phyloP scores from a whole-genome alignment of 805 yeast species.

The Myxozyma melibiosi region DNA sequence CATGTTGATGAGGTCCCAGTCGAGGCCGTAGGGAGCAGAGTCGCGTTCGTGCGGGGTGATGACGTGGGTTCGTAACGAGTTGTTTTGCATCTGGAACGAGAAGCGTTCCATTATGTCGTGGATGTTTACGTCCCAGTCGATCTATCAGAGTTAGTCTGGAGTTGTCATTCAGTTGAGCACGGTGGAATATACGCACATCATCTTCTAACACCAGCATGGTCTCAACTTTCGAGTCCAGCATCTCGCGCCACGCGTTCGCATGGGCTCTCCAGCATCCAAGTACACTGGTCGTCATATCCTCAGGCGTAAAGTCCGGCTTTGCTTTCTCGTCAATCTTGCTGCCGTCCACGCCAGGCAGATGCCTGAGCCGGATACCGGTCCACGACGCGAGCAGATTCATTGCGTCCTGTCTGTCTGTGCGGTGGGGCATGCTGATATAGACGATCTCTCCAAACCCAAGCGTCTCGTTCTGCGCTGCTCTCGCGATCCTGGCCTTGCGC shows the following conservation, averaged over 20 bases:
- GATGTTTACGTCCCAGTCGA: constrained; percentile 20
- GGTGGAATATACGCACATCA: constrained; percentile 3
- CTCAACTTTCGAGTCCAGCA: constrained; percentile 13
- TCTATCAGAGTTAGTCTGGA: background rate
- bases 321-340: constrained; percentile 9
- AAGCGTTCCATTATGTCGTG: constrained; percentile 4
- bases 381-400: constrained; percentile 11
- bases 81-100: constrained; percentile 12
- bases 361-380: background rate
- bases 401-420: constrained; percentile 26
- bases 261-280: constrained; percentile 29
- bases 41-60: constrained; percentile 5
- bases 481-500: too few relatives aligned
- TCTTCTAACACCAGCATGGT: constrained; percentile 21
- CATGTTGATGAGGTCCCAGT: constrained; percentile 22
- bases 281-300: background rate
- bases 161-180: background rate
- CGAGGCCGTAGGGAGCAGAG: constrained; percentile 24
- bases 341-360: constrained; percentile 19
- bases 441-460: constrained; percentile 26
- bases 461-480: constrained; percentile 21
- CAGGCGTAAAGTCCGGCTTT: background rate
- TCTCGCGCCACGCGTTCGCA: constrained; percentile 13
- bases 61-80: constrained; percentile 2
- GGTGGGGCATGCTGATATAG: constrained; percentile 17